Evolutionary conservation across 495 filamentous ascomycete genomes (phyloP).

Genomic region (Penicillium samsonianum): DNA sequence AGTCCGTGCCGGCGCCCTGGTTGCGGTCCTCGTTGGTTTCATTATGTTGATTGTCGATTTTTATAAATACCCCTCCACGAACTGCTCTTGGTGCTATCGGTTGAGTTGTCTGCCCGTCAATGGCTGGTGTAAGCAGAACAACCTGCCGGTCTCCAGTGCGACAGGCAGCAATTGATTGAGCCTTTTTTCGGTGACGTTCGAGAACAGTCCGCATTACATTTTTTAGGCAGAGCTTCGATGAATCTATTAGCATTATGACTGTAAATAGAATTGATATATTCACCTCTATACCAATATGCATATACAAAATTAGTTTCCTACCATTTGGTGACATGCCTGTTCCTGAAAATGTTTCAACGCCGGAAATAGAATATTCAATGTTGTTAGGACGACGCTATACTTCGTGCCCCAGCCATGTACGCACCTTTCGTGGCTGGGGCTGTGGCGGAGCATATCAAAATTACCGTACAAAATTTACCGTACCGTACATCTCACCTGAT

Average conservation of each 20-base stretch:
- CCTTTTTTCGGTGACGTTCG: background rate
- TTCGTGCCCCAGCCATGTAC: background rate
- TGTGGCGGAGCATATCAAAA: conserved; percentile 6
- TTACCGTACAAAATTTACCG: conserved; percentile 1
- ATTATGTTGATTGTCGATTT: conserved; percentile 87
- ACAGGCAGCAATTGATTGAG: conserved; percentile 1
- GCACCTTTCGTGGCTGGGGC: conserved; percentile 4
- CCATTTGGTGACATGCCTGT: no score
- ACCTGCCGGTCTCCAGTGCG: conserved; percentile 31
- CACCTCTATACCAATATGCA: background rate
- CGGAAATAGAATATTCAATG: conserved; percentile 9
- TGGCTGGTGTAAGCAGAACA: conserved; percentile 75
- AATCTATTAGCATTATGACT: conserved; percentile 10
- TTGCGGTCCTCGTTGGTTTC: conserved; percentile 76
- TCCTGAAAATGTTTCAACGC: background rate
- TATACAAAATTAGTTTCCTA: background rate
- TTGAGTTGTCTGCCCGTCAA: conserved; percentile 83
- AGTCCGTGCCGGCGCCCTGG: conserved; percentile 74
- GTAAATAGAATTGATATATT: conserved; percentile 20
- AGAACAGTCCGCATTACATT: background rate
- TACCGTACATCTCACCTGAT: conserved; percentile 8
- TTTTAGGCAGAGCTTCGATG: conserved; percentile 1
- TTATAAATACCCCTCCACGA: conserved; percentile 69
- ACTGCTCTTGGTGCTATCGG: conserved; percentile 90
- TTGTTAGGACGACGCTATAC: background rate